Conservation (phyloP, 176 grass and related monocot species). For the Oropetium thomaeum region DNA sequence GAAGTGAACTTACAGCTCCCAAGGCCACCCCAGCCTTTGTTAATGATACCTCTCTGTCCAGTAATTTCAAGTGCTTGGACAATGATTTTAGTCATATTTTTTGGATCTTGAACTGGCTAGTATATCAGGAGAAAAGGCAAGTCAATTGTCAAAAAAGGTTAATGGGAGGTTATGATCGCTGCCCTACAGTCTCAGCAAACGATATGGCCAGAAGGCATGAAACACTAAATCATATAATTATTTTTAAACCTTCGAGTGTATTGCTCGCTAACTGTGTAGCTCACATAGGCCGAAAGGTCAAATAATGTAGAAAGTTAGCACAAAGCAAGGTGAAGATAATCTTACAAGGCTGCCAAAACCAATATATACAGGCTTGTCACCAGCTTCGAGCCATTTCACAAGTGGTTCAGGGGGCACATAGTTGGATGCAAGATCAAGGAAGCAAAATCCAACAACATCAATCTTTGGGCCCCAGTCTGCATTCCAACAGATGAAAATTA, state of each 20-base stretch:
- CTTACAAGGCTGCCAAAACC: slow-evolving; percentile 97
- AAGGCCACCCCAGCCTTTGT: slow-evolving; percentile 98
- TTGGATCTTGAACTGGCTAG: slow-evolving; percentile 93
- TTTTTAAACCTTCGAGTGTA: slow-evolving; percentile 21
- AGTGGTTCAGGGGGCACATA: slow-evolving; percentile 78
- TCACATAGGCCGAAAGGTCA: no score
- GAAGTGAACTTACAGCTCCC: slow-evolving; percentile 71
- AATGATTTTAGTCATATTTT: slow-evolving; percentile 88
- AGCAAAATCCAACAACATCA: slow-evolving; percentile 97
- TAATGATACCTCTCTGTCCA: slow-evolving; percentile 92
- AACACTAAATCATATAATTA: not conserved
- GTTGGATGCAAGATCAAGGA: slow-evolving; percentile 94
- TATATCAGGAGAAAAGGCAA: slow-evolving; percentile 24
- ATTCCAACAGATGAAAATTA: slow-evolving; percentile 26
- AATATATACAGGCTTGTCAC: slow-evolving; percentile 89
- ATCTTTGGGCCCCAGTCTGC: slow-evolving; percentile 93
- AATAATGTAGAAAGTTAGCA: slow-evolving; percentile 19
- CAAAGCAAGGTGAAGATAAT: slow-evolving; percentile 32
- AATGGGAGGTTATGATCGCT: not conserved
- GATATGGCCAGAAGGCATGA: not conserved
- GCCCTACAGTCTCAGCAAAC: not conserved
- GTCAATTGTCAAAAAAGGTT: slow-evolving; percentile 10
- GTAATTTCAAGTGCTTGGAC: slow-evolving; percentile 75
- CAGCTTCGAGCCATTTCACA: slow-evolving; percentile 85
- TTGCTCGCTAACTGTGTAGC: not conserved